These are phyloP conservation scores for Tympanopsis confertula DNA, from an alignment of 2,329 filamentous ascomycete species.

Conservation along the genomic window DNA sequence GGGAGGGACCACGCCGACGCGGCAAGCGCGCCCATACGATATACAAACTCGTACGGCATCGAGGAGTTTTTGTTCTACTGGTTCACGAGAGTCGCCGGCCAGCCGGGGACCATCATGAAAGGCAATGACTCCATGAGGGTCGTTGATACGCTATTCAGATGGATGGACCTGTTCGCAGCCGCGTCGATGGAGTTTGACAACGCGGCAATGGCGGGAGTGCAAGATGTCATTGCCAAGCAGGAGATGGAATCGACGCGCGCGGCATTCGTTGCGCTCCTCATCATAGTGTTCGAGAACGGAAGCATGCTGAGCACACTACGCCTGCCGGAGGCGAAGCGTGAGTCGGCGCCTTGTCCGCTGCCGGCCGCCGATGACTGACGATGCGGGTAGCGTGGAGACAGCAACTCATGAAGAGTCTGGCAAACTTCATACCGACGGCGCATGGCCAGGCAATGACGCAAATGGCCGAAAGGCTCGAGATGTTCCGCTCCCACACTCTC, in stretches of 20 bases:
- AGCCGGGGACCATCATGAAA: constrained; percentile 33
- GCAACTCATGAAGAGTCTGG: constrained; percentile 35
- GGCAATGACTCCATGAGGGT: constrained; percentile 36
- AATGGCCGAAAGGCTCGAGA: constrained; percentile 32
- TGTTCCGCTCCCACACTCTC: constrained; percentile 45
- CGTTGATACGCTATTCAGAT: constrained; percentile 36
- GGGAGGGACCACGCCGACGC: constrained; percentile 8
- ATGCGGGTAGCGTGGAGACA: constrained; percentile 28
- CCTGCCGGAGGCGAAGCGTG: constrained; percentile 40
- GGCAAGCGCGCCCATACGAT: constrained; percentile 19
- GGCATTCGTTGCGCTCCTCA: constrained; percentile 50
- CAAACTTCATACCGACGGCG: constrained; percentile 32
- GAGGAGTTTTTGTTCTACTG: constrained; percentile 92
- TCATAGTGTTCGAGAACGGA: constrained; percentile 49
- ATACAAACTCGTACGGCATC: constrained; percentile 45
- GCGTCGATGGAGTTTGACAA: constrained; percentile 34
- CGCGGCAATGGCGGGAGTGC: constrained; percentile 30
- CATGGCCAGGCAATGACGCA: constrained; percentile 2
- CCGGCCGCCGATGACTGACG: constrained; percentile 10
- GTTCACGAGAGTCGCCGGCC: constrained; percentile 74
- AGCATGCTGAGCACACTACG: constrained; percentile 40
- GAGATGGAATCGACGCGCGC: constrained; percentile 50
- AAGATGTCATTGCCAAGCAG: constrained; percentile 31
- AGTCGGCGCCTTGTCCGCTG: constrained; percentile 8
- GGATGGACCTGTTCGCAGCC: constrained; percentile 45